Conservation (phyloP, 805 yeast genomes). For the Wickerhamiella hasegawae region DNA sequence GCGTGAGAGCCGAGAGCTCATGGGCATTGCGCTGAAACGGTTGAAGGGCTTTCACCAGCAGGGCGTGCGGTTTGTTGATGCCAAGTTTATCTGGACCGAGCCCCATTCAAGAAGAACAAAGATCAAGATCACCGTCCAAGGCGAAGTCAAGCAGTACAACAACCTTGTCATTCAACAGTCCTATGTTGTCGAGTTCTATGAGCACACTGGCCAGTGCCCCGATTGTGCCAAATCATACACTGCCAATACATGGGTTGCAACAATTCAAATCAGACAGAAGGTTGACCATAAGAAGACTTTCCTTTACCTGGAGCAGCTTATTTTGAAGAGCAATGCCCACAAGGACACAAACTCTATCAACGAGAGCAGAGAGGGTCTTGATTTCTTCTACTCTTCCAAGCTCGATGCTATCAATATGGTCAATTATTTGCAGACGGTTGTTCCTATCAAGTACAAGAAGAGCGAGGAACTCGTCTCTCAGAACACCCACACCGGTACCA, state of each 20-base stretch:
- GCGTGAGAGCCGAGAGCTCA: conserved; percentile 71
- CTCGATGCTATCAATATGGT: conserved; percentile 88
- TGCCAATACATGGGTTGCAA: conserved; percentile 88
- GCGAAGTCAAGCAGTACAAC: conserved; percentile 48
- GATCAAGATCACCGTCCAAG: conserved; percentile 80
- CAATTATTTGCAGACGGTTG: conserved; percentile 69
- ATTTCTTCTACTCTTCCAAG: conserved; percentile 71
- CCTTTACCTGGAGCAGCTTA: conserved; percentile 79
- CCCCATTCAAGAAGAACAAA: conserved; percentile 91
- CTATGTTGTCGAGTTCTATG: conserved; percentile 87
- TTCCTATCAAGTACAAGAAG: conserved; percentile 63
- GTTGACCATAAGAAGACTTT: conserved; percentile 91
- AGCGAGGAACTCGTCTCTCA: conserved; percentile 79
- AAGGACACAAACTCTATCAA: conserved; percentile 79
- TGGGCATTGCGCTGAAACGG: conserved; percentile 75
- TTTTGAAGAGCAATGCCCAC: conserved; percentile 81
- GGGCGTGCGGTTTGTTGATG: conserved; percentile 78
- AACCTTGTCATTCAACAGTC: conserved; percentile 80
- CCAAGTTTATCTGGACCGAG: conserved; percentile 93
- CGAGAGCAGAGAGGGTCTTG: conserved; percentile 82
- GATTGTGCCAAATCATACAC: conserved; percentile 94
- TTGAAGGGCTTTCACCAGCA: conserved; percentile 55
- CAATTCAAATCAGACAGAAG: conserved; percentile 92
- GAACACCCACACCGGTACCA: conserved; percentile 78
- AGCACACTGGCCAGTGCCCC: conserved; percentile 88